Percentiles rank a stretch among this genome's conserved stretches.
Conservation (phyloP, 2,329 filamentous ascomycete species). For the Ophiostoma ips region DNA sequence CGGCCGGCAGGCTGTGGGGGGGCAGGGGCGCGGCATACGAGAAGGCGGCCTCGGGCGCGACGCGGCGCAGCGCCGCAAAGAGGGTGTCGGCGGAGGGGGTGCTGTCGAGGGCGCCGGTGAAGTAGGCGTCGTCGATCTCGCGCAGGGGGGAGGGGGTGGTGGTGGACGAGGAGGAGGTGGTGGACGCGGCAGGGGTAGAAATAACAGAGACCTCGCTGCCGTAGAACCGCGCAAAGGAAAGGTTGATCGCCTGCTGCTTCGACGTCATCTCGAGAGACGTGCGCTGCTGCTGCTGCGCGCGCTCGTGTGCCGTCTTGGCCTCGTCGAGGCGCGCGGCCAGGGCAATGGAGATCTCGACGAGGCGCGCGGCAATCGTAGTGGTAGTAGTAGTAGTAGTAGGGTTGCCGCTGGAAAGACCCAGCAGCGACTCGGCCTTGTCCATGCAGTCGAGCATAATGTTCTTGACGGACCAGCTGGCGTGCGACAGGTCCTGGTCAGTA, state of each 20-base stretch:
- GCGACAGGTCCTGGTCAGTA: not conserved
- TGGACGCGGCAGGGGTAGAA: not conserved
- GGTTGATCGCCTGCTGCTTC: too few relatives aligned
- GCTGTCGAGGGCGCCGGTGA: not conserved
- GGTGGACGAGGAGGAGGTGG: not conserved
- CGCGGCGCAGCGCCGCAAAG: conserved; percentile 8
- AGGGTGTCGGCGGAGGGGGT: not conserved
- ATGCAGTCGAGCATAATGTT: conserved; percentile 11
- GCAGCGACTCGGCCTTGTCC: conserved; percentile 6
- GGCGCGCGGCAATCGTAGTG: conserved; percentile 6
- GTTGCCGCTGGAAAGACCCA: conserved; percentile 1
- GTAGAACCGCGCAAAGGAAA: too few relatives aligned
- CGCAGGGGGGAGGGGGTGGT: not conserved
- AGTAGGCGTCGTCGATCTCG: conserved; percentile 10
- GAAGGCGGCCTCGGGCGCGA: conserved; percentile 9
- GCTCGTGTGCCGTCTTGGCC: too few relatives aligned
- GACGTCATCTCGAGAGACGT: not conserved
- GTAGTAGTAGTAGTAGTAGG: not conserved
- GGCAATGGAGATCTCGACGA: conserved; percentile 9
- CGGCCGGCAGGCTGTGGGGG: conserved; percentile 1
- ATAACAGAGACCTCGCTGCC: too few relatives aligned
- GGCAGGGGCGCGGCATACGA: conserved; percentile 1
- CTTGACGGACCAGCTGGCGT: conserved; percentile 8
- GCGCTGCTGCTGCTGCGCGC: not conserved
- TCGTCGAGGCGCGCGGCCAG: not conserved